Evolutionary conservation across 2,329 filamentous ascomycete species (phyloP), one percentile per base, ranked within the genome.

Genomic region (Ploettnerulaceae sp.): DNA sequence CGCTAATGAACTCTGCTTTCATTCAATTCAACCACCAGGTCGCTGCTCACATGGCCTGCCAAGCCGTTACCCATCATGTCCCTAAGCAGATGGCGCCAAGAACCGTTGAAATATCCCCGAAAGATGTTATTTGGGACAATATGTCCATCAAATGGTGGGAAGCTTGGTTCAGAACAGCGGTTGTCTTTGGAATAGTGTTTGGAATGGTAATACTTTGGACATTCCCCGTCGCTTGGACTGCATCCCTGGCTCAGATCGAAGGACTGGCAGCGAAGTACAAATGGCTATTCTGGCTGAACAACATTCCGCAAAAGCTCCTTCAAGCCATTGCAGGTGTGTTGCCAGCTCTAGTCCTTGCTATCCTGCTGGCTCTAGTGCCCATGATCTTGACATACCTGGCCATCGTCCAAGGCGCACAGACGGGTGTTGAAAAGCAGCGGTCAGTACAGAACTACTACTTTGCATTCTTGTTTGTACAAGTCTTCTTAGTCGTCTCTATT

Each of bases 21-120:
- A 89, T 98, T 51, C 93, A 98, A 64, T 98, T 98, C 74, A 95
- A 98, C 61, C 86, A 96, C 62, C 93, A 98, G 64, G 87, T 96
- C 1, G 90, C 91, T 5, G 93, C 93, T 0, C 93, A 98, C 61
- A 97, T 98, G 93, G 93, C 91, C 48, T 96, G 89, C 64, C 93
- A 98, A 64, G 82, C 88, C 37, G 76, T 94, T 35, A 89, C 86
- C 29, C 89, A 97, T 64, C 93, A 98, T 60, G 67, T 95, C 1
- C 93, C 93, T 1, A 87, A 87, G 58, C 86, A 95, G 35, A 98
- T 98, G 93, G 78, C 88, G 1, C 93, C 93, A 0, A 81, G 93
- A 21, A 77, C 87, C 31, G 86, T 95, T n/a, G 93, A 98, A 63
- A 89, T 98, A 36, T 89, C 89, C 5, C 93, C 93, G 0, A 83